These are phyloP conservation scores for Prosopis cineraria DNA, from an alignment of 306 rosid species.

Conservation along the genomic window DNA sequence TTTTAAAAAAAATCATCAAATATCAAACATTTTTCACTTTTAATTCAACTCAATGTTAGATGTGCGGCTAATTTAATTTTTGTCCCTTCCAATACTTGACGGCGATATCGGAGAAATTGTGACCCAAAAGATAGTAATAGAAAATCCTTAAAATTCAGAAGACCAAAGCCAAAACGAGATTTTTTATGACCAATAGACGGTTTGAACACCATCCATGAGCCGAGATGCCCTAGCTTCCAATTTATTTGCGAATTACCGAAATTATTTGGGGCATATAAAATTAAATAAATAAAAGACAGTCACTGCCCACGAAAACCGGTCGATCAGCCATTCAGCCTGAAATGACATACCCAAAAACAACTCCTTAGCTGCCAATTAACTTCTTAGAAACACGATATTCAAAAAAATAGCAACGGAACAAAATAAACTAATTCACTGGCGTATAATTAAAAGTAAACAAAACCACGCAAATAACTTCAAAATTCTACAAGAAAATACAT, in stretches of 20 bases:
- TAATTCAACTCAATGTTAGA: no score
- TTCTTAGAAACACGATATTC: constrained; percentile 14
- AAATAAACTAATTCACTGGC: constrained; percentile 14
- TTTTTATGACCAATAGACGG: not conserved
- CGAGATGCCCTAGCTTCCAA: not conserved
- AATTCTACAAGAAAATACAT: constrained; percentile 14
- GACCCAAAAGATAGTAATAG: not conserved
- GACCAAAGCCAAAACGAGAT: no score
- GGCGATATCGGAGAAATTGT: no score
- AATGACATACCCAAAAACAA: no score
- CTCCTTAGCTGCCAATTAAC: constrained; percentile 9
- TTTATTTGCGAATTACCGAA: not conserved
- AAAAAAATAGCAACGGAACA: not conserved
- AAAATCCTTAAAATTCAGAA: not conserved
- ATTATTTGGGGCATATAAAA: not conserved
- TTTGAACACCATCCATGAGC: not conserved
- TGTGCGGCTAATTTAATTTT: no score
- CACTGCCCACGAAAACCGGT: not conserved
- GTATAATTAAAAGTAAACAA: constrained; percentile 19
- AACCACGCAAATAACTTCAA: constrained; percentile 4
- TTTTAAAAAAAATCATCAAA: no score
- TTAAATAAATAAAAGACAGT: not conserved
- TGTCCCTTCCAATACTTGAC: no score
- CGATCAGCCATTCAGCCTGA: not conserved
- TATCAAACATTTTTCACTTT: no score